Percentiles rank a stretch among this genome's conserved stretches.
phyloP scores from a whole-genome alignment of 805 yeast genomes.

The Metschnikowia kunwiensis region DNA sequence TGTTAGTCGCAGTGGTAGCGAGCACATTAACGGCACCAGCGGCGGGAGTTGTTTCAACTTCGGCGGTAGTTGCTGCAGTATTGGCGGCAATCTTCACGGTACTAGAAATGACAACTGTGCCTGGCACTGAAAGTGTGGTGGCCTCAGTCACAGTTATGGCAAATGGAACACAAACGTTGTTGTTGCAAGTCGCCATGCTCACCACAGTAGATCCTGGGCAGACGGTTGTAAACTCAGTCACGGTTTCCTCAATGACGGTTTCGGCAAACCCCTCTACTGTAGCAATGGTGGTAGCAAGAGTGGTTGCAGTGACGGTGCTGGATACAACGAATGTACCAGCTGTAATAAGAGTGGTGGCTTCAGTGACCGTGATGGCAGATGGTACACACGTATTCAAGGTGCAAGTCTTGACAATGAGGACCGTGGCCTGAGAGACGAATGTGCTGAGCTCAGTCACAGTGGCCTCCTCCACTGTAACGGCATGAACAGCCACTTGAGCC shows the following conservation, averaged over 20 bases:
- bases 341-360: slow-evolving; percentile 31
- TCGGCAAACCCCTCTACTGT: neutral
- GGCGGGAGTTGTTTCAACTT: neutral
- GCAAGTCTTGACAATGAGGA: slow-evolving; percentile 33
- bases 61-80: neutral
- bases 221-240: slow-evolving; percentile 4
- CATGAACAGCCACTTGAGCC: slow-evolving; percentile 16
- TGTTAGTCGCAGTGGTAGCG: neutral
- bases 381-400: slow-evolving; percentile 25
- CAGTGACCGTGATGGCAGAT: slow-evolving; percentile 26
- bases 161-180: slow-evolving; percentile 27
- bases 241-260: slow-evolving; percentile 1
- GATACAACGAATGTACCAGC: slow-evolving; percentile 20
- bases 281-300: neutral
- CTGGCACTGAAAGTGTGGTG: slow-evolving; percentile 35
- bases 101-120: slow-evolving; percentile 27
- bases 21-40: neutral
- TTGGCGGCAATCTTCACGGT: slow-evolving; percentile 10
- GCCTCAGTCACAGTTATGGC: slow-evolving; percentile 29
- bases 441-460: slow-evolving; percentile 37
- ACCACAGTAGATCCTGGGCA: slow-evolving; percentile 25
- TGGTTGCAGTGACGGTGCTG: slow-evolving; percentile 1
- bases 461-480: slow-evolving; percentile 21
- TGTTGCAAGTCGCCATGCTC: slow-evolving; percentile 32
- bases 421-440: slow-evolving; percentile 36